Evolutionary conservation across 352 stramenopile species (phyloP), one percentile per base, ranked within the genome.

Genomic region (Globisporangium alternatum): DNA sequence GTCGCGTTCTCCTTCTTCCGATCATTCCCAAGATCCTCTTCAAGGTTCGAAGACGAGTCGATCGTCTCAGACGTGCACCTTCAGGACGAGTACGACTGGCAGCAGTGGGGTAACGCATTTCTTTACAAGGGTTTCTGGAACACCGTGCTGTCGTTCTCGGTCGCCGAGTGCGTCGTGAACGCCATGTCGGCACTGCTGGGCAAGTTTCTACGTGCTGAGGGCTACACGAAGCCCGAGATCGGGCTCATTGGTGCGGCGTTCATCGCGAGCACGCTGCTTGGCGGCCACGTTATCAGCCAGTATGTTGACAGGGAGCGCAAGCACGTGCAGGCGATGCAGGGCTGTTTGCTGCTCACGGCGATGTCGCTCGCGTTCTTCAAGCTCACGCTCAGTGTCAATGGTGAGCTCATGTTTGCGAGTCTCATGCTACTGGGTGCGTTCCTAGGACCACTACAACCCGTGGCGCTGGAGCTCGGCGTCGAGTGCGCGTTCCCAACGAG

Each of bases 401-500:
- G 76, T 1, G 56, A 77, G 15, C 28, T 78, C 3, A 88, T 75
- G 52, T 44, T 91, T 5, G 61, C 72, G 39, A 75, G 77, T n/a
- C 69, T 91, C 2, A 70, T 82, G 65, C 22, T 68, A 9, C 64
- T 78, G 1, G 82, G 82, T 13, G 74, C 77, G 0, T 83, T 84
- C 25, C 66, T 91, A 0, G 82, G 82, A 5, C 82, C 82, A 5
- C 57, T 89, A 17, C 82, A 91, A 44, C 82, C 82, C 0, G 83
- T 91, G 55, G 78, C 81, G 17, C 67, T 91, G 5, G 80, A 91
- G 48, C 68, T 91, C 0, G 81, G 81, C 9, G 82, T 90, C 10
- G 83, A 91, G 39, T 91, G 83, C 25, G 70, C 83, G 2, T 87
- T 84, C 55, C 83, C 83, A 5, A 91, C 83, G 1, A 91, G 80